These are phyloP conservation scores for Suillus fuscotomentosus DNA, from an alignment of 768 basidiomycete genomes.

Conservation along the genomic window DNA sequence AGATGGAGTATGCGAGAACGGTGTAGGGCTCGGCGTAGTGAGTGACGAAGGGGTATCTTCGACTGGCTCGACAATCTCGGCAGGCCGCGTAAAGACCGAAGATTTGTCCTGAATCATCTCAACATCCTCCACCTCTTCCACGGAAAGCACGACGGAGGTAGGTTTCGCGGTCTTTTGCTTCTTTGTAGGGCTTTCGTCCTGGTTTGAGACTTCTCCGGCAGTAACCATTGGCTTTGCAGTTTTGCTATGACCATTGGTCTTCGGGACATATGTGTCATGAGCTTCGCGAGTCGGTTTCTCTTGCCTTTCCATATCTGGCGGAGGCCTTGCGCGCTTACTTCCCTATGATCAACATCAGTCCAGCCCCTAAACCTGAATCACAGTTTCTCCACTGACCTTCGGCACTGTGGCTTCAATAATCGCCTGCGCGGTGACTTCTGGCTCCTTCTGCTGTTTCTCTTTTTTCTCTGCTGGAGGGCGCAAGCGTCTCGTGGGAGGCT, in stretches of 20 bases:
- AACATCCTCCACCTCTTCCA: slow-evolving; percentile 26
- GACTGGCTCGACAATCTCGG: slow-evolving; percentile 40
- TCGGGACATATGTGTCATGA: slow-evolving; percentile 1
- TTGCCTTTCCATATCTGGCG: slow-evolving; percentile 49
- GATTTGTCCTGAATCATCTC: slow-evolving; percentile 27
- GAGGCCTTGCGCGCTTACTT: slow-evolving; percentile 75
- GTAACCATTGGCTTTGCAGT: slow-evolving; percentile 11
- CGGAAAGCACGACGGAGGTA: background rate
- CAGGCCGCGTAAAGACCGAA: slow-evolving; percentile 25
- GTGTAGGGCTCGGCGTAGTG: slow-evolving; percentile 13
- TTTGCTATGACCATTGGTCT: slow-evolving; percentile 16
- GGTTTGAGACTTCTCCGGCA: slow-evolving; percentile 39
- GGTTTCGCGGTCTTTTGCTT: slow-evolving; percentile 42
- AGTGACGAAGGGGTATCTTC: slow-evolving; percentile 21
- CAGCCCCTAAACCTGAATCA: background rate
- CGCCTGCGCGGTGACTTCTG: slow-evolving; percentile 52
- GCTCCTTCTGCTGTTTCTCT: slow-evolving; percentile 29
- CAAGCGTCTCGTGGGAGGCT: slow-evolving; percentile 38
- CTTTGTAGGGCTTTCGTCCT: slow-evolving; percentile 42
- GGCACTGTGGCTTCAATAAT: slow-evolving; percentile 80
- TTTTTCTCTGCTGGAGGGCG: slow-evolving; percentile 32
- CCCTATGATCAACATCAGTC: slow-evolving; percentile 43
- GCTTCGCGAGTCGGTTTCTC: slow-evolving; percentile 11
- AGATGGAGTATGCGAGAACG: slow-evolving; percentile 15
- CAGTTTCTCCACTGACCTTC: slow-evolving; percentile 43